Evolutionary conservation across 257 asterid genomes (phyloP).

Genomic region (Solanum medicagineum): DNA sequence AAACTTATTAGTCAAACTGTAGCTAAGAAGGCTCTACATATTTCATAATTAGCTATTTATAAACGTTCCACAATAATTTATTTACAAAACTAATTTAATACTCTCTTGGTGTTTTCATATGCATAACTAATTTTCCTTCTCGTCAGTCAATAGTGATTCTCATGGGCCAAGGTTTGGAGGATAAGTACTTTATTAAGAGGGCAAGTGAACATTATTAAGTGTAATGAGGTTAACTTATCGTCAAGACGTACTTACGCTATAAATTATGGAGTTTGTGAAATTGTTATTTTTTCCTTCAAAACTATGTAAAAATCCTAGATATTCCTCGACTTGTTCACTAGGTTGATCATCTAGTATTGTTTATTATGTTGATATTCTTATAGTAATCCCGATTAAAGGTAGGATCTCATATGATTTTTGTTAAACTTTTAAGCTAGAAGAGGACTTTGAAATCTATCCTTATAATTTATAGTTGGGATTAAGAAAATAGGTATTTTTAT

Average conservation of each 20-base stretch:
- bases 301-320: background rate
- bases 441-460: background rate
- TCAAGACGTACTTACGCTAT: background rate
- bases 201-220: background rate
- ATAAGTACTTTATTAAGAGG: background rate
- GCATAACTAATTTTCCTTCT: background rate
- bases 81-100: background rate
- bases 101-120: background rate
- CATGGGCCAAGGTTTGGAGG: background rate
- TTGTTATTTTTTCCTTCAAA: background rate
- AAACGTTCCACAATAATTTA: background rate
- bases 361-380: background rate
- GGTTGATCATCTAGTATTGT: background rate
- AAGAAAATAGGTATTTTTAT: no score
- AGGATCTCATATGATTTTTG: background rate
- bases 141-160: background rate
- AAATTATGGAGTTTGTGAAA: background rate
- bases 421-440: background rate
- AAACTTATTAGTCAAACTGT: no score
- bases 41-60: no score
- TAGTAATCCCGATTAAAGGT: background rate
- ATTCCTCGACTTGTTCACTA: background rate
- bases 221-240: no score
- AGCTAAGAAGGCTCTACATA: no score
- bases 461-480: background rate